Evolutionary conservation across 164 flowering plant species (phyloP), one percentile per base, ranked within the genome.

Genomic region (Dillenia turbinata): DNA sequence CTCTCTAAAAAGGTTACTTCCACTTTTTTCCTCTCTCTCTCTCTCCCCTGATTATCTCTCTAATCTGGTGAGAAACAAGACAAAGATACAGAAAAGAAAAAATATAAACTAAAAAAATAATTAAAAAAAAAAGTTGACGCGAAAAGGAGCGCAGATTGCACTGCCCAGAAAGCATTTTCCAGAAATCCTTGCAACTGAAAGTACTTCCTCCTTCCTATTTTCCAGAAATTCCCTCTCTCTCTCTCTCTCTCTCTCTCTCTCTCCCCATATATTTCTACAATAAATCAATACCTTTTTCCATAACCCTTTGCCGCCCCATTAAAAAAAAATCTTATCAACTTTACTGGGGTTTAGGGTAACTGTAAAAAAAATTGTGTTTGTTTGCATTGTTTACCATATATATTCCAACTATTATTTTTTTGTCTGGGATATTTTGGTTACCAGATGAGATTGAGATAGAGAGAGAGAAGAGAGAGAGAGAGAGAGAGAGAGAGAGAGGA

Each of bases 141-240:
- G 54, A 69, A 66, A 66, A 58, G 68, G 62, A 40, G 61, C 64
- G 62, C 70, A 73, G 69, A 67, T 69, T 66, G 61, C 59, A 40
- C 70, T 66, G 72, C 65, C 68, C 74, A 62, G 46, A 74, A 69
- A 78, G 81, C 76, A 75, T 69, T 78, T 78, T 68, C 70, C 78
- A 72, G 81, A 78, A 75, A 75, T 73, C 73, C 65, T 75, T 62
- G 79, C 75, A 73, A 59, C 66, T 64, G 61, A 61, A 62, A 62
- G 69, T 70, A 75, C 69, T 69, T 67, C 54, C 67, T 48, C 48
- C 54, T 62, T 70, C 40, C 71, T 62, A 64, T 54, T 70, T 57
- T 70, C 77, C 69, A 71, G 57, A 73, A 67, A 64, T 71, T 73
- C 78, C 52, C 54, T 65, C 51, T 58, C 47, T 26, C 54, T 63